A percentile compares a stretch with the other conserved stretches of the same genome.
These are phyloP conservation scores for Pythium guiyangense DNA, from an alignment of 352 stramenopile species.

Conservation along the genomic window DNA sequence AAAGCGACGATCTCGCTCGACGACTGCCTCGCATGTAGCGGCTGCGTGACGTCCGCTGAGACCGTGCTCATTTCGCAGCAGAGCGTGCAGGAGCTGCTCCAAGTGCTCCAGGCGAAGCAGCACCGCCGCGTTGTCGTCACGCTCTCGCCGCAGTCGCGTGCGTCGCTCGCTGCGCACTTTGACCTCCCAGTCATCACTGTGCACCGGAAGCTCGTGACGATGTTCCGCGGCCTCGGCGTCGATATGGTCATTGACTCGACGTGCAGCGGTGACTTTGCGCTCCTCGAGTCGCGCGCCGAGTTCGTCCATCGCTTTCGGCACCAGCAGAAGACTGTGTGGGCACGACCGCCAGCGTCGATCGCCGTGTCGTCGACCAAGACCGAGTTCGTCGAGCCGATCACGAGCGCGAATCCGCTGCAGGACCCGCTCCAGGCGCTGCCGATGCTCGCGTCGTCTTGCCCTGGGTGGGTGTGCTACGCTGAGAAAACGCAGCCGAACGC, in stretches of 20 bases:
- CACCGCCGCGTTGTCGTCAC: slow-evolving; percentile 79
- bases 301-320: slow-evolving; percentile 84
- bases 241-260: slow-evolving; percentile 93
- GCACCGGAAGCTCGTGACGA: slow-evolving; percentile 72
- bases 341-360: slow-evolving; percentile 61
- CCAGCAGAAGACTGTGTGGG: slow-evolving; percentile 68
- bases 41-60: slow-evolving; percentile 97
- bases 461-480: slow-evolving; percentile 96
- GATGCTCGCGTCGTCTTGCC: slow-evolving; percentile 95
- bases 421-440: slow-evolving; percentile 75
- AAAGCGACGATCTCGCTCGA: slow-evolving; percentile 93
- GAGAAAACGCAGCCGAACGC: slow-evolving; percentile 95
- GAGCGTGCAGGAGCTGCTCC: slow-evolving; percentile 88
- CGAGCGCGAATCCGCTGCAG: slow-evolving; percentile 45
- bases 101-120: slow-evolving; percentile 37
- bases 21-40: slow-evolving; percentile 96
- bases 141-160: slow-evolving; percentile 84
- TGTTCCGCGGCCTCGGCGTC: slow-evolving; percentile 82
- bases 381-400: slow-evolving; percentile 62
- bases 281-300: slow-evolving; percentile 91
- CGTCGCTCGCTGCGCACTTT: slow-evolving; percentile 85
- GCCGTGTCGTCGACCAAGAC: slow-evolving; percentile 60
- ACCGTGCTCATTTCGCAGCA: slow-evolving; percentile 97
- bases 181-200: slow-evolving; percentile 50
- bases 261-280: slow-evolving; percentile 87